A percentile compares a stretch with the other conserved stretches of the same genome.
Conservation (phyloP, 768 basidiomycete genomes). For the Mycena haematopus region DNA sequence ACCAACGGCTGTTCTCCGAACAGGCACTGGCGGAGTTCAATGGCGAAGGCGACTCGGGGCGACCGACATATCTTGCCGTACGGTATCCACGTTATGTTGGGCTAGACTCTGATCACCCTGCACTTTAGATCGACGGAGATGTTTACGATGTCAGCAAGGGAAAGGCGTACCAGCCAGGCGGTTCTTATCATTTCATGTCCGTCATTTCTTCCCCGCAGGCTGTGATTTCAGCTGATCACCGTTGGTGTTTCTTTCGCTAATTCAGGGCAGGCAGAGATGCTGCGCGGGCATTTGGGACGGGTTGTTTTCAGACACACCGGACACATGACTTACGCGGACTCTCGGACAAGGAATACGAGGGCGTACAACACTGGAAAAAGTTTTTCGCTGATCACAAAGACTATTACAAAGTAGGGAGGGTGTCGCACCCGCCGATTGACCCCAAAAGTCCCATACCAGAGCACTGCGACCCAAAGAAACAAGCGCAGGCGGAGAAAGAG, state of each 20-base stretch:
- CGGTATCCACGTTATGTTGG: slow-evolving; percentile 37
- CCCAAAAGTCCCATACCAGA: slow-evolving; percentile 75
- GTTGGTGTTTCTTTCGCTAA: slow-evolving; percentile 24
- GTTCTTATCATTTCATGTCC: slow-evolving; percentile 78
- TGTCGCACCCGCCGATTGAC: slow-evolving; percentile 79
- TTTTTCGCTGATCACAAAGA: slow-evolving; percentile 86
- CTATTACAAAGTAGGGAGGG: slow-evolving; percentile 80
- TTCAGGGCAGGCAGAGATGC: slow-evolving; percentile 83
- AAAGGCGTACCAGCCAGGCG: slow-evolving; percentile 86
- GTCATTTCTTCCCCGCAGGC: slow-evolving; percentile 33
- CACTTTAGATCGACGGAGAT: slow-evolving; percentile 81
- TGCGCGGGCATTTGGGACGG: slow-evolving; percentile 91
- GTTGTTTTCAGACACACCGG: slow-evolving; percentile 89
- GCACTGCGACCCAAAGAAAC: slow-evolving; percentile 74
- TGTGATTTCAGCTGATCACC: slow-evolving; percentile 17
- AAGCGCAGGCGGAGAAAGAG: slow-evolving; percentile 39
- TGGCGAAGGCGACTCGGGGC: slow-evolving; percentile 67
- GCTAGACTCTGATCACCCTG: slow-evolving; percentile 17
- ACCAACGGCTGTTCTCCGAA: slow-evolving; percentile 80
- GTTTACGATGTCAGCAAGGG: slow-evolving; percentile 92
- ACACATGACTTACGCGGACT: slow-evolving; percentile 92
- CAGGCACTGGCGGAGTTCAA: slow-evolving; percentile 68
- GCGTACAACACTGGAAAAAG: slow-evolving; percentile 86
- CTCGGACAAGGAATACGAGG: slow-evolving; percentile 70
- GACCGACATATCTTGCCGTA: slow-evolving; percentile 87